Base-by-base conservation (phyloP, 108 stramenopile species). In the Pseudonitzschia pungens region DNA sequence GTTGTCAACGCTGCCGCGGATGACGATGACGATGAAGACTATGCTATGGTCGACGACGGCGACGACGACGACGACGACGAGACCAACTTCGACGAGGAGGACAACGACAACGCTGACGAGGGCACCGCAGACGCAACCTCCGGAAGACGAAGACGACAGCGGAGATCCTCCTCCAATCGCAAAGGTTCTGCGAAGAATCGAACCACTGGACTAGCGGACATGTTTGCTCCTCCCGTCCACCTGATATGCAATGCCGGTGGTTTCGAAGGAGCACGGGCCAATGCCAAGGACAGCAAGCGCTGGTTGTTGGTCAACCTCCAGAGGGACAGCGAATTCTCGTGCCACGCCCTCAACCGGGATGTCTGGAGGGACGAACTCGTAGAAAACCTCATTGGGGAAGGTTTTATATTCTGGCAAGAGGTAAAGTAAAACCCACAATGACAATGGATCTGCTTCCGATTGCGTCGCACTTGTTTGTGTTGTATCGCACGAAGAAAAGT, bases 291-390 rank as follows among this genome's bases (percentile, higher is more conserved):
- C 70, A 80, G 81, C 31, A 78, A 89, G 58, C 84, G 96, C 42
- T 98, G 96, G 96, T 65, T 98, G 20, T 65, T 98, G 70, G 92
- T 97, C 62, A 96, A 96, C 85, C 75, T 98, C 11, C 96, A 96
- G 77, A 71, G 75, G 29, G 91, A 95, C 71, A 72, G 70, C 11
- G 96, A 94, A 43, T 98, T 96, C 81, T 81, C 91, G 0, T 92
- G 92, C 73, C 96, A 98, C 80, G 89, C 94, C 3, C 68, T 98
- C 70, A 98, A 98, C 78, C 79, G 96, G n/a, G 97, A 98, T 83
- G 93, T 95, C 11, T 98, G 96, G 96, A 76, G 90, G 41, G 94
- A 97, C 73, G 97, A 98, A 78, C 80, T 97, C 12, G 92, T 97
- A n/a, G 94, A 94, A 77, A 94, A 93, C 71, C 74, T 98, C 22